These are phyloP conservation scores for Ascochyta viciae-villosae DNA, from an alignment of 2,329 filamentous ascomycete species.

Conservation along the genomic window DNA sequence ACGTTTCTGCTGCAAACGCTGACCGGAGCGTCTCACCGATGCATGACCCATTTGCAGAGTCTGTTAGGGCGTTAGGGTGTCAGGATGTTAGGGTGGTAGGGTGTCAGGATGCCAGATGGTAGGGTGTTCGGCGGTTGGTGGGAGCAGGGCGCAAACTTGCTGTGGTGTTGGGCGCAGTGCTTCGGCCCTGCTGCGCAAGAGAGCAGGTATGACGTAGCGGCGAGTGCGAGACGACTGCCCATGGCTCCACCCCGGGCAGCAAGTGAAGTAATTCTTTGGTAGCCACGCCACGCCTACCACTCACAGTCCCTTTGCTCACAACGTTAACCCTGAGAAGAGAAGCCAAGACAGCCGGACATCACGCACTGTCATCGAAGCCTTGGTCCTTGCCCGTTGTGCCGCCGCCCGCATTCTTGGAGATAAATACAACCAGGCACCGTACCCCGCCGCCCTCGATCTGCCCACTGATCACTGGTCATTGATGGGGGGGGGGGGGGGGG, in stretches of 20 bases:
- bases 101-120: no score
- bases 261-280: slow-evolving; percentile 9
- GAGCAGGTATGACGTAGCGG: slow-evolving; percentile 12
- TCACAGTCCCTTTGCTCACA: slow-evolving; percentile 10
- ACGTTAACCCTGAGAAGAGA: slow-evolving; percentile 13
- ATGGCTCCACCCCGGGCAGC: slow-evolving; percentile 9
- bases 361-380: slow-evolving; percentile 11
- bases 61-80: background rate
- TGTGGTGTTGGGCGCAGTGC: slow-evolving; percentile 12
- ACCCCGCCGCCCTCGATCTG: slow-evolving; percentile 13
- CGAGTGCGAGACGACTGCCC: slow-evolving; percentile 6
- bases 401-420: slow-evolving; percentile 5
- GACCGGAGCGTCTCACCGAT: slow-evolving; percentile 10
- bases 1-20: background rate
- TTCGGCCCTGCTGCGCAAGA: slow-evolving; percentile 14
- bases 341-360: slow-evolving; percentile 14
- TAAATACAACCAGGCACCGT: slow-evolving; percentile 11
- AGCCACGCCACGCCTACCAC: background rate
- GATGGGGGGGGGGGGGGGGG: no score
- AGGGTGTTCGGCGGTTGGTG: no score
- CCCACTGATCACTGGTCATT: slow-evolving; percentile 3
- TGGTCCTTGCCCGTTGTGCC: slow-evolving; percentile 8
- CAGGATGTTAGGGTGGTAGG: no score
- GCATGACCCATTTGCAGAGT: background rate
- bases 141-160: slow-evolving; percentile 9